Evolutionary conservation across 495 filamentous ascomycete genomes (phyloP).

Genomic region (Neurospora sp.): DNA sequence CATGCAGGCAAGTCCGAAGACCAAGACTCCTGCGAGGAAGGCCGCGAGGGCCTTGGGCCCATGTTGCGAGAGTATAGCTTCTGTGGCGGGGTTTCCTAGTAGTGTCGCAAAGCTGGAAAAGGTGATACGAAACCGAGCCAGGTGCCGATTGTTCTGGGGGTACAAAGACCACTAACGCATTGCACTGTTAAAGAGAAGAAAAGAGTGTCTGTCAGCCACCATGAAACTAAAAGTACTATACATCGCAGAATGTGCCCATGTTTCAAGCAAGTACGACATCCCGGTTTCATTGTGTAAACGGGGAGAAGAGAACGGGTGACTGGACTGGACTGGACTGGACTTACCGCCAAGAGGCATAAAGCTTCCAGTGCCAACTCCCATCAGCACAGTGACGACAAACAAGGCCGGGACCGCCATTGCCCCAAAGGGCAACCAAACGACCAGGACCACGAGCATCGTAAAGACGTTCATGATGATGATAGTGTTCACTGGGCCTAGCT

Average conservation of each 20-base stretch:
- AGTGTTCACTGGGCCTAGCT: constrained; percentile 19
- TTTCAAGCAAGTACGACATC: background rate
- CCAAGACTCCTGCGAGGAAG: constrained; percentile 17
- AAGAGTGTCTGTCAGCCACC: background rate
- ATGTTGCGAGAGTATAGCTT: constrained; percentile 10
- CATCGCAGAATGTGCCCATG: background rate
- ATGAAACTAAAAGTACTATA: background rate
- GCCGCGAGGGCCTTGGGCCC: constrained; percentile 10
- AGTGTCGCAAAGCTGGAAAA: constrained; percentile 17
- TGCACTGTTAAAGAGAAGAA: constrained; percentile 6
- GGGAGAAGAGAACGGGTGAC: background rate
- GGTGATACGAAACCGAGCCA: constrained; percentile 19
- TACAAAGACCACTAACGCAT: constrained; percentile 19
- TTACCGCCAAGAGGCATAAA: constrained; percentile 22
- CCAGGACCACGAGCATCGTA: constrained; percentile 13
- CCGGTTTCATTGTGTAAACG: background rate
- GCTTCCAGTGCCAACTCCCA: constrained; percentile 22
- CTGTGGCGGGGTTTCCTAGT: constrained; percentile 18
- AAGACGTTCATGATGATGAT: constrained; percentile 18
- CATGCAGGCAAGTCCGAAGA: constrained; percentile 8
- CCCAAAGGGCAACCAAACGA: constrained; percentile 19
- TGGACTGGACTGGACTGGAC: background rate
- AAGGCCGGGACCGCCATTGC: constrained; percentile 7
- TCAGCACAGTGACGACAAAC: constrained; percentile 13
- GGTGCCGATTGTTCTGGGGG: constrained; percentile 11